Evolutionary conservation across 352 stramenopile genomes (phyloP), one percentile per base, ranked within the genome.

Genomic region (Phytophthora chlamydospora): DNA sequence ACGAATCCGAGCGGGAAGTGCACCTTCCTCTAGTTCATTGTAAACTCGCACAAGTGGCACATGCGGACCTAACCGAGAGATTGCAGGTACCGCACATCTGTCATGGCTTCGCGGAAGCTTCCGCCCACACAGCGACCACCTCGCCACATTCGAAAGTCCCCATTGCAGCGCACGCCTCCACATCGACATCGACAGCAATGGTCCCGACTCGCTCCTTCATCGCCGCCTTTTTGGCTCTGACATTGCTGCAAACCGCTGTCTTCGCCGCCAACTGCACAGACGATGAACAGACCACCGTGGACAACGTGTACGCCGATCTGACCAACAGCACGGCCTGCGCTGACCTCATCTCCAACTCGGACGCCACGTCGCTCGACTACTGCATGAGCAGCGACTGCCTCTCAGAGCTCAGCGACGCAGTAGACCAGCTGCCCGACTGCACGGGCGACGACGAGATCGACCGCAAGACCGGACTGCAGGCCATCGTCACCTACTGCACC

Each of bases 341-440:
- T 8, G 45, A 67, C 14, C 62, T 76, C 31, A 43, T 71, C 7
- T 47, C 58, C 17, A 43, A 71, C 63, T 54, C 71, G 51, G 62
- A 27, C 27, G 54, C 40, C 11, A 57, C 71, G 46, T 79, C 66
- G 8, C 56, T 79, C 48, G 51, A 70, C 58, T 76, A 78, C 47
- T 79, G 71, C 40, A 32, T 36, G 53, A 62, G 61, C 50, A 66
- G 33, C 39, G 62, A 66, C 45, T 76, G 71, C 35, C 57, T 76
- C 33, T 47, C 62, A 42, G 45, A 51, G 43, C 54, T 79, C 35
- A 51, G 44, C 33, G 44, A 68, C 33, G 42, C 56, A 2, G 58
- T 62, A 29, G 58, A 54, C 24, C 33, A 76, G 7, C 58, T 79
- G 36, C 71, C 71, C 29, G 60, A 74, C 52, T 77, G 69, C 51